Base-by-base conservation (phyloP, 805 yeast genomes). In the Schwanniomyces pseudopolymorphus region DNA sequence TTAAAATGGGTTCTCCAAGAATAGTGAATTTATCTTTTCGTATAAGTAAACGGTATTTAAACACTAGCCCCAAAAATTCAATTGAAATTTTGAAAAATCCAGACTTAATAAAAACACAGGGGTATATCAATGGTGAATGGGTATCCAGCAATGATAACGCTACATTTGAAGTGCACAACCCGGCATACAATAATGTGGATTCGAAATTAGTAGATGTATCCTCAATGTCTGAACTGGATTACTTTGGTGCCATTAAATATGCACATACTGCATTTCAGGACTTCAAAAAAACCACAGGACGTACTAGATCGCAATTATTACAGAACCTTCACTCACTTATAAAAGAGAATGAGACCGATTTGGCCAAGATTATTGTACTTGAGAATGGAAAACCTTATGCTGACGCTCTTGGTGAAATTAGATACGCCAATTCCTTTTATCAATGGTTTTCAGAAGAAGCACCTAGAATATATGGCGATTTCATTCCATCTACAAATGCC, bases 391-490 rank as follows among this genome's bases (percentile, higher is more conserved):
- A 87, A 64, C 79, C 91, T 1, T 64, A 75, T 11, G 75, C 80
- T 0, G 94, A 87, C 60, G 84, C 92, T n/a, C 60, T 67, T 42
- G 91, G 90, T 4, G 94, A 87, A 61, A 75, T 86, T 24, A 62
- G 58, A 42, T 82, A 83, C 54, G 84, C 86, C 8, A 85, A 89
- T 1, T 79, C 87, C 5, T 90, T 86, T 65, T 86, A 88, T 63
- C 90, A 89, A 60, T 91, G 97, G 97, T 91, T 83, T 60, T 75
- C 95, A 26, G 94, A 86, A 63, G 87, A 83, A 54, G 92, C 92
- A 6, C 87, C 89, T 33, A 76, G 89, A 55, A 64, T 79, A 22
- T 69, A 80, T 44, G 94, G 92, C n/a, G 84, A 83, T 51, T 68
- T 76, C 14, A 80, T 86, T 45, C 77, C 78, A n/a, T 78, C 89